Evolutionary conservation across 768 basidiomycete genomes (phyloP).

Genomic region (Suillus fuscotomentosus): DNA sequence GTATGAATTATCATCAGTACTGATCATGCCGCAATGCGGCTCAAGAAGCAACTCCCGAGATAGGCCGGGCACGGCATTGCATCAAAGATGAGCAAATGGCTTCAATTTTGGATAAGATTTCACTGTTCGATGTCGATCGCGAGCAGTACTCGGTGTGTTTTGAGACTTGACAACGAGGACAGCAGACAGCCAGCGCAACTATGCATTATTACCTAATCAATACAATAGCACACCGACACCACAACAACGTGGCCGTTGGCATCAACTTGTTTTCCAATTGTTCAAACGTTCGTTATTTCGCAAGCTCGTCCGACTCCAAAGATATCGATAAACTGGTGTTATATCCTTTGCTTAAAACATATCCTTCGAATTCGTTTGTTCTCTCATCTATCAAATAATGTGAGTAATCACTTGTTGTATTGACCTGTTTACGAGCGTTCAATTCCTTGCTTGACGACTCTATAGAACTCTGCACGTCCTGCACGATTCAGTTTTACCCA

Average conservation of each 20-base stretch:
- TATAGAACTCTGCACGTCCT: conserved; percentile 12
- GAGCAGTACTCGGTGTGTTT: too few relatives aligned
- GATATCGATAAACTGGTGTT: neutral
- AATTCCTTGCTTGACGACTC: conserved; percentile 26
- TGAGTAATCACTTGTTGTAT: conserved; percentile 22
- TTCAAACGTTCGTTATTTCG: neutral
- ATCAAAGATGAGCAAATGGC: too few relatives aligned
- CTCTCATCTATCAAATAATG: neutral
- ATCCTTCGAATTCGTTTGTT: neutral
- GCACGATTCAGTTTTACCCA: conserved; percentile 15
- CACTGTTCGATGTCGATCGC: too few relatives aligned
- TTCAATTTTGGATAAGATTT: too few relatives aligned
- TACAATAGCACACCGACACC: conserved; percentile 1
- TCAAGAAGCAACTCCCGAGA: too few relatives aligned
- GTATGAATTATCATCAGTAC: too few relatives aligned
- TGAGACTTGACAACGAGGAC: too few relatives aligned
- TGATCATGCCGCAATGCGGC: too few relatives aligned
- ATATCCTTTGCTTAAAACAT: neutral
- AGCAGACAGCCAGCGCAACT: neutral
- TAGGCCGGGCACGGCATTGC: too few relatives aligned
- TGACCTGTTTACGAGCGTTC: conserved; percentile 27
- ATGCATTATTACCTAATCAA: neutral
- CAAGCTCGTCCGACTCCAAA: neutral
- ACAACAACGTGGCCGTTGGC: neutral
- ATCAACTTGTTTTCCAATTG: neutral